Base-by-base conservation (phyloP, 805 yeast species). In the Saccharomycopsis capsularis region DNA sequence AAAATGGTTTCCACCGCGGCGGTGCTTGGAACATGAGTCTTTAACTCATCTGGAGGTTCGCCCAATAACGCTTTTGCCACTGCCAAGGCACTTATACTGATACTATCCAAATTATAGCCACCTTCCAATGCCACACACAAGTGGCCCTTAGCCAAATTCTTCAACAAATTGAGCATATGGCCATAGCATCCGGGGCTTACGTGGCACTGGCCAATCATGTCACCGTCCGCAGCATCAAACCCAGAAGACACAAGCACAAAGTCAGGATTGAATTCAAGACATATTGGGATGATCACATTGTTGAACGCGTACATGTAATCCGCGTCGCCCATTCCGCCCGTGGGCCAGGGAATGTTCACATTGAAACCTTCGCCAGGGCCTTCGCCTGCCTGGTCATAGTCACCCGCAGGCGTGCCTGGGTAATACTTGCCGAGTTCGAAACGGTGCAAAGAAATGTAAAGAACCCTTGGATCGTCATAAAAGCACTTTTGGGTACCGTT, bases 151-250 rank as follows among this genome's bases (percentile, higher is more conserved):
- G 97, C 96, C 40, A 93, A 68, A 36, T 87, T 79, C 65, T 90
- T 90, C 55, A 93, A 70, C 81, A 82, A 74, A 61, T 89, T 95
- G 3, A 97, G 86, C 96, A 93, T 89, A 55, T 89, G 90, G 6
- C 96, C 97, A 63, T 93, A 93, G 13, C 96, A 96, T 35, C 89
- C 84, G 1, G 99, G 99, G 0, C 96, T 76, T 1, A 93, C 95
- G 63, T 87, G 95, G 64, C 97, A 93, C 42, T 91, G 95, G 9
- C 99, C 99, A 55, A 93, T 86, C 51, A 88, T 82, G 65, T 93
- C 99, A 52, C 98, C 98, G 59, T 87, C 96, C 1, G 99, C 99
- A 19, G 99, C 99, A 68, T 93, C 99, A 59, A 93, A 93, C 0
- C 99, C 99, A 0, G 98, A 82, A 18, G 96, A 86, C 29, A 93